Evolutionary conservation across 2,329 filamentous ascomycete species (phyloP), one percentile per base, ranked within the genome.

Genomic region (Cladophialophora carrionii): DNA sequence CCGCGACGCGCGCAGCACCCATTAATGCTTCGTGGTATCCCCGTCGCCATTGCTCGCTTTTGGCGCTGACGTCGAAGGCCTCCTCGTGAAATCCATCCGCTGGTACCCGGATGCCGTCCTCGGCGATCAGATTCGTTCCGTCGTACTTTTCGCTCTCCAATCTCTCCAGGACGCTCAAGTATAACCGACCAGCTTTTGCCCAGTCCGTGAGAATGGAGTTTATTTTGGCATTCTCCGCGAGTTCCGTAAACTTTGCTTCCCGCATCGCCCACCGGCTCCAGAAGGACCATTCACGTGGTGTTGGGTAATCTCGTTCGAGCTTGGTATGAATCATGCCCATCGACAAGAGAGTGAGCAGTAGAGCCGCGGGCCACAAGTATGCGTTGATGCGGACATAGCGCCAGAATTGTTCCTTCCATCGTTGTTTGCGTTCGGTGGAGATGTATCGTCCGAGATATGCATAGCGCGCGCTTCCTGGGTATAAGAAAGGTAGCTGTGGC

Each of bases 21-120:
- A 97, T 91, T 54, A 97, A 79, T 2, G 88, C 84, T 73, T 96
- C 87, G 73, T 89, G 92, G 77, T 98, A 98, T 0, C 92, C 92
- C 62, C 91, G 83, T 72, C 89, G 83, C 94, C 93, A 98, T 57
- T 89, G 83, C 76, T 96, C 91, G 68, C 87, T 89, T 80, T 92
- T 96, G 6, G 78, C 83, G 1, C 85, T 85, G 62, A 95, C 81
- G 74, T 96, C 91, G n/a, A 70, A 63, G 2, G 58, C 64, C 2
- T 83, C 82, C n/a, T 87, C 80, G 48, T 81, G 73, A 2, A 84
- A 77, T 0, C 81, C 84, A 2, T 83, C 84, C 43, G 83, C 82
- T 22, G 57, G n/a, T 24, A n/a, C 20, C 14, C 24, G 17, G 41
- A 14, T 14, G 9, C 17, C 51, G 12, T 60, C 57, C 65, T 87